Base-by-base conservation (phyloP, 805 yeast species). In the Jamesozyma hellenica region DNA sequence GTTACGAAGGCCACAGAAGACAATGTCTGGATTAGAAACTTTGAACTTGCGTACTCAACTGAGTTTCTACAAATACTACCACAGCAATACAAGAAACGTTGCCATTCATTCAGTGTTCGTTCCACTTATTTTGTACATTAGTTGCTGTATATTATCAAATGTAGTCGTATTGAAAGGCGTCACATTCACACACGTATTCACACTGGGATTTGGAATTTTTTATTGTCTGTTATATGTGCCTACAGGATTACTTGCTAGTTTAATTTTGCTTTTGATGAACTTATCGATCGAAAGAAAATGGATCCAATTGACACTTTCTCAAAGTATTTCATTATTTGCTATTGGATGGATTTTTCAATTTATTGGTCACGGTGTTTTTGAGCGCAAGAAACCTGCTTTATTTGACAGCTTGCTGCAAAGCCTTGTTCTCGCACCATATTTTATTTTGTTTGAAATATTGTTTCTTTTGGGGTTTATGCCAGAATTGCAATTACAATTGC, bases 381-480 rank as follows among this genome's bases (percentile, higher is more conserved):
- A 90, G 55, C 70, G 69, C 43, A 68, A 85, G 32, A 82, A 87
- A 0, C 98, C 98, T 0, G 96, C 97, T 0, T 61, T 90, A 38
- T 58, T 85, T 31, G 95, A 88, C 52, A 88, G 80, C 54, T 64
- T 86, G 34, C 63, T 79, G 4, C 96, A 87, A 55, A 92, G 96
- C 4, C 58, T 90, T 15, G 86, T 90, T 0, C 66, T 88, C 45
- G 97, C 97, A 1, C 97, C 97, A 1, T 86, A 75, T 53, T 88
- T 90, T 56, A 94, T 87, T 4, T 65, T 79, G 12, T 84, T 79
- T 57, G 97, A 92, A 58, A 53, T 80, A 3, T 69, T 83, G 12
- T 84, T 85, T 51, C 58, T 64, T 41, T 49, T 77, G n/a, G 96
- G 96, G 0, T 72, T 63, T 52, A 68, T 75, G 49, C 60, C 59